These are phyloP conservation scores for Atalantia buxifolia DNA, from an alignment of 345 rosid species.

Conservation along the genomic window DNA sequence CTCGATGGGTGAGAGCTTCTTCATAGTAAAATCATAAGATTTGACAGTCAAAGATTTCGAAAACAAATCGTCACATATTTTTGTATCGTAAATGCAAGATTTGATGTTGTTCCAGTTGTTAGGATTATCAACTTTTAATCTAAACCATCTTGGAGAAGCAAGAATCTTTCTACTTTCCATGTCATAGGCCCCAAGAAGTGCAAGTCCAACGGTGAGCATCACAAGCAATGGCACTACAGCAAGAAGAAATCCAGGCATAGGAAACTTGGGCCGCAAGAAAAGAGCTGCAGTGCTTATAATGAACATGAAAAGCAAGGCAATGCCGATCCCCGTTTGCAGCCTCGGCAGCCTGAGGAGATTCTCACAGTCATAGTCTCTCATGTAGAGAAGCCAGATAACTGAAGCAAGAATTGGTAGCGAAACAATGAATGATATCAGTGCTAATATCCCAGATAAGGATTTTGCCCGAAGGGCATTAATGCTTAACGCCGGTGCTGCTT, in stretches of 20 bases:
- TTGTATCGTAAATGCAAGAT: constrained; percentile 52
- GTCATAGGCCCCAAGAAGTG: constrained; percentile 51
- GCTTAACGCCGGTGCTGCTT: background rate
- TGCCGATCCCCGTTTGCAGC: constrained; percentile 40
- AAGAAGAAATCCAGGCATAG: constrained; percentile 46
- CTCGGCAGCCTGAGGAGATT: constrained; percentile 52
- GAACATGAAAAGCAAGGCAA: constrained; percentile 49
- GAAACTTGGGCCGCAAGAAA: constrained; percentile 37
- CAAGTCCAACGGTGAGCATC: constrained; percentile 58
- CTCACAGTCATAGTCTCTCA: constrained; percentile 76
- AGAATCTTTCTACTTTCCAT: constrained; percentile 44
- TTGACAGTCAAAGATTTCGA: constrained; percentile 21
- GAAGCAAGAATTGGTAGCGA: constrained; percentile 65
- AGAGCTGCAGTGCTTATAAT: constrained; percentile 39
- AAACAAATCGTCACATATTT: constrained; percentile 41
- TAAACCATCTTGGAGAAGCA: constrained; percentile 62
- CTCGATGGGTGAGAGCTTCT: constrained; percentile 54
- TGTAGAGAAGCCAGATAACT: constrained; percentile 58
- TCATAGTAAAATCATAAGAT: constrained; percentile 33
- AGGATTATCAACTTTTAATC: constrained; percentile 34
- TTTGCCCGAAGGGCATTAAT: constrained; percentile 13
- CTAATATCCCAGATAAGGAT: constrained; percentile 32
- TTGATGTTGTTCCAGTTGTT: constrained; percentile 55
- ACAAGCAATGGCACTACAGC: constrained; percentile 49
- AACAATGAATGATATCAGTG: constrained; percentile 43